These are phyloP conservation scores for Coelastrella sp. DNA, from an alignment of 139 green algal species.

Conservation along the genomic window DNA sequence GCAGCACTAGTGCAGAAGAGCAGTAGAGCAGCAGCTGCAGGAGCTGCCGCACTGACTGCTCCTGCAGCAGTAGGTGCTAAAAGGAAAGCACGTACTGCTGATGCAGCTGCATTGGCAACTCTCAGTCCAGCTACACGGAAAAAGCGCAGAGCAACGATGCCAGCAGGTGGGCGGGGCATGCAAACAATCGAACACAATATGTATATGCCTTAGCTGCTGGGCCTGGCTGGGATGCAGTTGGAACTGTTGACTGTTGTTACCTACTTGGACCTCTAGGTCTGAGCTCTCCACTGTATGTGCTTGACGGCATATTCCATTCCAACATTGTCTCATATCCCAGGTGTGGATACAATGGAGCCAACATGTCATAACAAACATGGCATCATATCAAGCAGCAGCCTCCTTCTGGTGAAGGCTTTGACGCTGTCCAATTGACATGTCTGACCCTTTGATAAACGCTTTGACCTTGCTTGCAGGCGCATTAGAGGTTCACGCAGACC, in stretches of 20 bases:
- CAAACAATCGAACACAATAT: background rate
- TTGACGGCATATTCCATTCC: too few species aligned
- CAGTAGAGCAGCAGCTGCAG: background rate
- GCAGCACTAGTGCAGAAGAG: background rate
- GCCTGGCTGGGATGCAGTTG: too few species aligned
- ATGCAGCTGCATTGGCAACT: background rate
- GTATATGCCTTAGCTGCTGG: background rate
- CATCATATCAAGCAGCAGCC: too few species aligned
- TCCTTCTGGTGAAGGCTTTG: background rate
- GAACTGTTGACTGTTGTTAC: too few species aligned
- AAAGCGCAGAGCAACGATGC: background rate
- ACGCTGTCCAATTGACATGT: background rate
- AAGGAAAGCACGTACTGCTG: background rate
- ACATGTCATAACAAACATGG: too few species aligned
- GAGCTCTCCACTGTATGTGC: too few species aligned
- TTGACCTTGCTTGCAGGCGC: background rate
- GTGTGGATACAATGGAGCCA: too few species aligned
- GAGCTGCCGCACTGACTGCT: background rate
- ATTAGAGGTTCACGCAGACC: background rate
- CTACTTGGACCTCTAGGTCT: too few species aligned
- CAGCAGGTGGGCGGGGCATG: background rate
- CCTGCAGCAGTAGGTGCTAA: conserved; percentile 8
- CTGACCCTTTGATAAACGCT: background rate
- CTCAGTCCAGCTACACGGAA: background rate
- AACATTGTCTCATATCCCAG: too few species aligned